phyloP scores from a whole-genome alignment of 768 basidiomycete genomes.

The Calocybe cyanea region DNA sequence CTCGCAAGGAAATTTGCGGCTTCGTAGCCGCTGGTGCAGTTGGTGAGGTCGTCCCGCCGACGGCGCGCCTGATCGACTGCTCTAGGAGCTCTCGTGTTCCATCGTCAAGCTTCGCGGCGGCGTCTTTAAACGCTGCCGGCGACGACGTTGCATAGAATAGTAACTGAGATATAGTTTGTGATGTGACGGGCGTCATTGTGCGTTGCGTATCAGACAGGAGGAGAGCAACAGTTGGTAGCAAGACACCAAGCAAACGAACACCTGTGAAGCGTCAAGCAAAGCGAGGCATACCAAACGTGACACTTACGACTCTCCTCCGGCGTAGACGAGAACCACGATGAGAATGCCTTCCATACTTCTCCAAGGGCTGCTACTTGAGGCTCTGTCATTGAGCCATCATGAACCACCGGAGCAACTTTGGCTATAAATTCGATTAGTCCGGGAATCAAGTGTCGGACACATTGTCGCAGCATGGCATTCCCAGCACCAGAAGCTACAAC shows the following conservation, averaged over 20 bases:
- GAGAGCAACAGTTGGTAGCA: conserved; percentile 73
- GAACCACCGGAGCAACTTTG: conserved; percentile 57
- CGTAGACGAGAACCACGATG: conserved; percentile 54
- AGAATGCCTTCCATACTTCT: conserved; percentile 82
- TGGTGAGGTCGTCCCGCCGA: conserved; percentile 42
- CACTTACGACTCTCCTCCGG: conserved; percentile 61
- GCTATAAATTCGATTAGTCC: conserved; percentile 80
- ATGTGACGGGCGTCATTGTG: conserved; percentile 42
- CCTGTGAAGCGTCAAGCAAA: conserved; percentile 44
- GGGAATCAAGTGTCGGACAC: conserved; percentile 69
- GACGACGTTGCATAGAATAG: conserved; percentile 67
- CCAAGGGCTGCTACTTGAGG: conserved; percentile 58
- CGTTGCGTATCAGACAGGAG: conserved; percentile 54
- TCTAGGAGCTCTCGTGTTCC: conserved; percentile 64
- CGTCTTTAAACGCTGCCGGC: conserved; percentile 82
- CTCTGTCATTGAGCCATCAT: conserved; percentile 54
- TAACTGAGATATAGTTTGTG: conserved; percentile 62
- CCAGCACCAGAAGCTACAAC: conserved; percentile 67
- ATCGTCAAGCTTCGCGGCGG: conserved; percentile 62
- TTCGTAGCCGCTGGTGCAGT: conserved; percentile 39
- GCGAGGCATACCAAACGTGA: not conserved
- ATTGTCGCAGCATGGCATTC: conserved; percentile 65
- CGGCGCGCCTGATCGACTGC: conserved; percentile 70
- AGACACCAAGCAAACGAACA: conserved; percentile 59
- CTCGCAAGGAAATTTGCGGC: conserved; percentile 76